Percentiles rank a stretch among this genome's conserved stretches.
phyloP scores from a whole-genome alignment of 768 basidiomycete species.

The Galerina sulciceps region DNA sequence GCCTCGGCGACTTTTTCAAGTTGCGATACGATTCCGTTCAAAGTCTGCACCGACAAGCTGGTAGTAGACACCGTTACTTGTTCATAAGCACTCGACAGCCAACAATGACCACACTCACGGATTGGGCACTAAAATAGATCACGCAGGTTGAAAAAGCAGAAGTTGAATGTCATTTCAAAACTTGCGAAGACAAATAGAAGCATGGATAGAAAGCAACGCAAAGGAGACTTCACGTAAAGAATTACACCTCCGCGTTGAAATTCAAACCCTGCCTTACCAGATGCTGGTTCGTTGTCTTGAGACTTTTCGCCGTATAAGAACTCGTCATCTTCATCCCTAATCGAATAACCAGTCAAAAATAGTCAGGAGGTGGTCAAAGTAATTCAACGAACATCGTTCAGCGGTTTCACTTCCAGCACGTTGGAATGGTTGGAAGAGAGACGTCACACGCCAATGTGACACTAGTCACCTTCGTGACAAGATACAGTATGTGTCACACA shows the following conservation, averaged over 20 bases:
- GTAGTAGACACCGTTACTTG: slow-evolving; percentile 13
- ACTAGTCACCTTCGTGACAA: slow-evolving; percentile 24
- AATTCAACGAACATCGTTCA: slow-evolving; percentile 2
- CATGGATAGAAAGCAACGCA: slow-evolving; percentile 31
- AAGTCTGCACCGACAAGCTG: slow-evolving; percentile 37
- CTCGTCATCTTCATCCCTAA: slow-evolving; percentile 81
- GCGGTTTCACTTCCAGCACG: background rate
- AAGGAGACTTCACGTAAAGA: slow-evolving; percentile 3
- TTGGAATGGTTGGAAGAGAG: background rate
- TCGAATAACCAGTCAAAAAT: background rate
- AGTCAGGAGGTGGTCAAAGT: background rate
- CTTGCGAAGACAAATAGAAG: slow-evolving; percentile 33
- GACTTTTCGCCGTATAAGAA: slow-evolving; percentile 72
- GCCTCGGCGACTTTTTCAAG: slow-evolving; percentile 48
- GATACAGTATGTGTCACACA: too few species aligned
- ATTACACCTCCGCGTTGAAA: slow-evolving; percentile 3
- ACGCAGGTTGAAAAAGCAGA: slow-evolving; percentile 39
- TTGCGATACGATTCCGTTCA: slow-evolving; percentile 54
- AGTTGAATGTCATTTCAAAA: slow-evolving; percentile 43
- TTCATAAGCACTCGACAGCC: slow-evolving; percentile 12
- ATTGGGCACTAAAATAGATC: slow-evolving; percentile 54
- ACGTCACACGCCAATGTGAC: background rate
- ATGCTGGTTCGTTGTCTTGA: slow-evolving; percentile 35
- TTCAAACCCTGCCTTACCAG: slow-evolving; percentile 48
- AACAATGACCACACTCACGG: slow-evolving; percentile 55